These are phyloP conservation scores for Ottelia alismoides DNA, from an alignment of 106 monocot genomes.

Conservation along the genomic window DNA sequence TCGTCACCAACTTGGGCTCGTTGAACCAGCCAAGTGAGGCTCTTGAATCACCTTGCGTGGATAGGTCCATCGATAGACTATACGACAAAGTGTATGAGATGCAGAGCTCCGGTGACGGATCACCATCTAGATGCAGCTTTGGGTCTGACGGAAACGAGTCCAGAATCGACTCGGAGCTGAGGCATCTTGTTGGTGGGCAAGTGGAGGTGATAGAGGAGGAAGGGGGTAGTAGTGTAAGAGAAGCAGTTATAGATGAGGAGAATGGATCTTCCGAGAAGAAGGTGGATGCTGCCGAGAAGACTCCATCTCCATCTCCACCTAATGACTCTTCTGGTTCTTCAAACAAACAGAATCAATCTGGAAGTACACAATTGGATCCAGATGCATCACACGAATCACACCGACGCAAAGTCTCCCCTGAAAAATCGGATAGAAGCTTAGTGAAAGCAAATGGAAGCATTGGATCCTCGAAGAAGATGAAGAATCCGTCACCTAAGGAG, in stretches of 20 bases:
- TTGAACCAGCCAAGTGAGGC: slow-evolving; percentile 20
- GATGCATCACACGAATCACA: slow-evolving; percentile 22
- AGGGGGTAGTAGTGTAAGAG: slow-evolving; percentile 9
- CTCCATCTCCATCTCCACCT: slow-evolving; percentile 8
- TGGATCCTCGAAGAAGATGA: slow-evolving; percentile 30
- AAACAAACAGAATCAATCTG: slow-evolving; percentile 30
- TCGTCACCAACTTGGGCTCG: slow-evolving; percentile 5
- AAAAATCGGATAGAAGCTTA: slow-evolving; percentile 22
- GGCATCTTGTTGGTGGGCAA: slow-evolving; percentile 75
- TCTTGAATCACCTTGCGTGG: slow-evolving; percentile 24
- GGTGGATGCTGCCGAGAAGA: slow-evolving; percentile 5
- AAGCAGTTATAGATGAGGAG: slow-evolving; percentile 3
- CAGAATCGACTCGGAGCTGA: slow-evolving; percentile 85
- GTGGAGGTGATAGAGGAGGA: slow-evolving; percentile 36
- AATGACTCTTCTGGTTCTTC: slow-evolving; percentile 27
- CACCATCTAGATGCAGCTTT: slow-evolving; percentile 45
- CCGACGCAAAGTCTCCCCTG: slow-evolving; percentile 21
- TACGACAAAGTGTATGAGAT: slow-evolving; percentile 93
- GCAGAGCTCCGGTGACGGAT: slow-evolving; percentile 75
- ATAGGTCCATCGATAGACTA: slow-evolving; percentile 76
- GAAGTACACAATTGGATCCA: slow-evolving; percentile 23
- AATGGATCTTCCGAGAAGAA: slow-evolving; percentile 13
- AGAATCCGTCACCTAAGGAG: slow-evolving; percentile 7
- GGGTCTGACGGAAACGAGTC: slow-evolving; percentile 89
- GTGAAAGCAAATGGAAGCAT: slow-evolving; percentile 15